Conservation (phyloP, 73 alveolate species). For the Paramecium sexaurelia region DNA sequence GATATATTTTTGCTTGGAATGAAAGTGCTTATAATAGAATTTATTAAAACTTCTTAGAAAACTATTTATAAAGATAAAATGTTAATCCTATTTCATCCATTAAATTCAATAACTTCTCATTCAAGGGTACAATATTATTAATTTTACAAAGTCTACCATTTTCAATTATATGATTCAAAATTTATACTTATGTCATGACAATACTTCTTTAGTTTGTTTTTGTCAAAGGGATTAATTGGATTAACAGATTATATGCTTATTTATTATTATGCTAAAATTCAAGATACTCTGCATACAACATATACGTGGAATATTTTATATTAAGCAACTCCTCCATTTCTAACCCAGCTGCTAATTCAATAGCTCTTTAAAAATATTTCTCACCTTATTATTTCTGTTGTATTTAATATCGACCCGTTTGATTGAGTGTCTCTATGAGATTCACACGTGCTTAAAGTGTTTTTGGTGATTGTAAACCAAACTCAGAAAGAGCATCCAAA, state of each 20-base stretch:
- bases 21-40: neutral
- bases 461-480: neutral
- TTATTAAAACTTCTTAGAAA: neutral
- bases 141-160: neutral
- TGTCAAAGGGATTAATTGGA: neutral
- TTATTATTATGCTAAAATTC: neutral
- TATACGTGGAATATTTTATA: neutral
- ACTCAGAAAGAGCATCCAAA: conserved; percentile 16
- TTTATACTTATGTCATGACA: neutral
- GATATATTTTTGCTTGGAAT: conserved; percentile 8
- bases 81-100: conserved; percentile 1
- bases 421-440: neutral
- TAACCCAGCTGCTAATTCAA: neutral
- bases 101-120: neutral
- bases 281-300: neutral
- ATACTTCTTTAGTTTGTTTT: neutral
- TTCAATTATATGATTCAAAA: neutral
- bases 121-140: neutral
- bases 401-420: neutral
- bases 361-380: conserved; percentile 8
- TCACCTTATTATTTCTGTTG: neutral
- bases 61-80: neutral
- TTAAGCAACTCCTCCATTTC: neutral
- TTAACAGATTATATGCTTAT: neutral
- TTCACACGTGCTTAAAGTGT: neutral